These are phyloP conservation scores for Clonostachys sp. DNA, from an alignment of 2,329 filamentous ascomycete genomes.

Conservation along the genomic window DNA sequence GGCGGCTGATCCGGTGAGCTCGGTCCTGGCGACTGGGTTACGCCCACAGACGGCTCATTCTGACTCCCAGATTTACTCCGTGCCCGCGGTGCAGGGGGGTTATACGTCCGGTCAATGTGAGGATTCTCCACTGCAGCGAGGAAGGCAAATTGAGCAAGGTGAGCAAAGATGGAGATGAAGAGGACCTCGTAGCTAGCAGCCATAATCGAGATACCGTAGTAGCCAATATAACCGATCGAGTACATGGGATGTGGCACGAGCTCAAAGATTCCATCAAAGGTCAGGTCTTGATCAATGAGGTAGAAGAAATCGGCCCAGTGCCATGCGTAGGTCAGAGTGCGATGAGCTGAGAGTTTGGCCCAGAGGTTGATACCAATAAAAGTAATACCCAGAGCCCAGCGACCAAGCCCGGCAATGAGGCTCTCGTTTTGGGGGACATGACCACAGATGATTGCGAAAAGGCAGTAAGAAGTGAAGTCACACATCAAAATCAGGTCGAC, in stretches of 20 bases:
- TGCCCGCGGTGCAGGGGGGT: constrained; percentile 74
- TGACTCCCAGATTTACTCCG: constrained; percentile 31
- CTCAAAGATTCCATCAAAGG: constrained; percentile 97
- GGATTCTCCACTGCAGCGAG: constrained; percentile 90
- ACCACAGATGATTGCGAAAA: constrained; percentile 88
- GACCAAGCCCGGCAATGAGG: constrained; percentile 60
- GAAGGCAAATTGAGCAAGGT: constrained; percentile 92
- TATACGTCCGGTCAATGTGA: constrained; percentile 97
- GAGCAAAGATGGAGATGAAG: constrained; percentile 92
- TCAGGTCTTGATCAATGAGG: constrained; percentile 94
- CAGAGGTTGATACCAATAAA: constrained; percentile 93
- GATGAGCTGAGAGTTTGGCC: constrained; percentile 96
- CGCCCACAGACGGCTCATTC: constrained; percentile 15
- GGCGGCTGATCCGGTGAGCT: constrained; percentile 14
- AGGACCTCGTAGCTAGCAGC: constrained; percentile 96
- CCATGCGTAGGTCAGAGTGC: constrained; percentile 98
- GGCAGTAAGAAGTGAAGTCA: constrained; percentile 94
- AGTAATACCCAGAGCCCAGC: constrained; percentile 74
- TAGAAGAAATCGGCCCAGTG: constrained; percentile 99
- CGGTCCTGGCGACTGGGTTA: constrained; percentile 6
- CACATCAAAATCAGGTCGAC: constrained; percentile 98
- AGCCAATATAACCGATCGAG: constrained; percentile 94
- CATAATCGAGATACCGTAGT: constrained; percentile 98
- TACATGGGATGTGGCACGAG: constrained; percentile 99
- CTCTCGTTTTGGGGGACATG: constrained; percentile 71